phyloP scores from a whole-genome alignment of 2,329 filamentous ascomycete species.

The Exophiala spinifera region DNA sequence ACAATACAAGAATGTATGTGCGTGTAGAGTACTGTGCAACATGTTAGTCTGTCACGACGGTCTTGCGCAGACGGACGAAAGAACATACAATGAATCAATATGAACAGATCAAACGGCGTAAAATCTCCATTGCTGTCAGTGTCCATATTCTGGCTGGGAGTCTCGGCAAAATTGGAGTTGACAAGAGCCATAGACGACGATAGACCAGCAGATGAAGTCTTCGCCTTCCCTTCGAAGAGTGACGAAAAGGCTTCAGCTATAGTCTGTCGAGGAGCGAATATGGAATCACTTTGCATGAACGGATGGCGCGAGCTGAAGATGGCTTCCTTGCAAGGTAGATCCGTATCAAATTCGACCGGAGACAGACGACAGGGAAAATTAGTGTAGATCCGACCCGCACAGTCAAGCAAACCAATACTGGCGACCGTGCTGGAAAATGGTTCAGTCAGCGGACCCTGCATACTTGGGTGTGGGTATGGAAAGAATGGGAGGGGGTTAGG shows the following conservation, averaged over 20 bases:
- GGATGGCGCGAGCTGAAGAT: slow-evolving; percentile 43
- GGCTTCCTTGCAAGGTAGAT: slow-evolving; percentile 43
- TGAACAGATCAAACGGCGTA: slow-evolving; percentile 41
- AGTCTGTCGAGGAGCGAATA: slow-evolving; percentile 37
- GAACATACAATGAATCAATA: slow-evolving; percentile 41
- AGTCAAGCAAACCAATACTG: slow-evolving; percentile 43
- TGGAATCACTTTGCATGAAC: slow-evolving; percentile 41
- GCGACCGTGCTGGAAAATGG: slow-evolving; percentile 36
- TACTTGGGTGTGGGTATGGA: neutral
- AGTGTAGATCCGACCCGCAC: slow-evolving; percentile 45
- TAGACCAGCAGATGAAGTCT: slow-evolving; percentile 5
- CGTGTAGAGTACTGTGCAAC: slow-evolving; percentile 37
- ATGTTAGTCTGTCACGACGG: neutral
- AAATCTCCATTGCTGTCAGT: slow-evolving; percentile 23
- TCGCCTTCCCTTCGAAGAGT: slow-evolving; percentile 33
- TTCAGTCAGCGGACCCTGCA: neutral
- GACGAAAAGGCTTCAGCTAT: slow-evolving; percentile 40
- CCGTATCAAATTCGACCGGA: slow-evolving; percentile 41
- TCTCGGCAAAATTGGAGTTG: neutral
- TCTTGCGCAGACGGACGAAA: neutral
- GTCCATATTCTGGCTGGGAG: slow-evolving; percentile 18
- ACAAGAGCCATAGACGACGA: slow-evolving; percentile 4
- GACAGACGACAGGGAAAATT: slow-evolving; percentile 45
- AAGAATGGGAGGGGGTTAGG: neutral
- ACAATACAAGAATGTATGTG: slow-evolving; percentile 42